Conservation (phyloP, 225 moss, liverwort and hornwort species). For the Antitrichia curtipendula region DNA sequence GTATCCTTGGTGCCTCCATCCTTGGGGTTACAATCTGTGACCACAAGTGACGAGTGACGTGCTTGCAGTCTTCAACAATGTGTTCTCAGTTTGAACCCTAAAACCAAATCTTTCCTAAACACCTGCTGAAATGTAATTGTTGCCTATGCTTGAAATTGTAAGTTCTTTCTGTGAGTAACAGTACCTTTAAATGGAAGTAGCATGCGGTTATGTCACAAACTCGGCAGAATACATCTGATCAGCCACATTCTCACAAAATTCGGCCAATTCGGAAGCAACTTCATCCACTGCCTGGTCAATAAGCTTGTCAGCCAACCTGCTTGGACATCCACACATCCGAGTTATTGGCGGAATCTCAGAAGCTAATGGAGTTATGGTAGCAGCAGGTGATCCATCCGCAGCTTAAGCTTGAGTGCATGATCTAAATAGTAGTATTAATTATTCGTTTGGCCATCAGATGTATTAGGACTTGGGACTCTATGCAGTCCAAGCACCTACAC, state of each 20-base stretch:
- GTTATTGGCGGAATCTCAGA: neutral
- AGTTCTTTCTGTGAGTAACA: neutral
- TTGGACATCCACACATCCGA: neutral
- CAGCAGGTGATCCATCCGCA: neutral
- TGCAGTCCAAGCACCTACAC: neutral
- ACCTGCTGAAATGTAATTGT: neutral
- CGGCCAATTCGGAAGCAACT: conserved; percentile 33
- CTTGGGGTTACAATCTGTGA: neutral
- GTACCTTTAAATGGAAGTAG: neutral
- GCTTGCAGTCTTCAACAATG: neutral
- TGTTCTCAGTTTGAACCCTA: neutral
- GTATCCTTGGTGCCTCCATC: neutral
- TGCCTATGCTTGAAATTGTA: neutral
- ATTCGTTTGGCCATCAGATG: neutral
- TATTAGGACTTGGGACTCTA: neutral
- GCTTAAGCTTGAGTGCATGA: neutral
- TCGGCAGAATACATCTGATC: conserved; percentile 41
- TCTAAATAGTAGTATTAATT: neutral
- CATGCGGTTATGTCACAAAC: conserved; percentile 1
- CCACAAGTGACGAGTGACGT: neutral
- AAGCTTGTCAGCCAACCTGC: conserved; percentile 40
- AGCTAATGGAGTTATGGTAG: neutral
- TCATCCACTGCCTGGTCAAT: conserved; percentile 32
- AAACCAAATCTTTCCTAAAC: neutral
- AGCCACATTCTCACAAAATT: conserved; percentile 33